A percentile compares a stretch with the other conserved stretches of the same genome.
phyloP scores from a whole-genome alignment of 73 alveolate genomes.

The Paramecium pentaurelia region DNA sequence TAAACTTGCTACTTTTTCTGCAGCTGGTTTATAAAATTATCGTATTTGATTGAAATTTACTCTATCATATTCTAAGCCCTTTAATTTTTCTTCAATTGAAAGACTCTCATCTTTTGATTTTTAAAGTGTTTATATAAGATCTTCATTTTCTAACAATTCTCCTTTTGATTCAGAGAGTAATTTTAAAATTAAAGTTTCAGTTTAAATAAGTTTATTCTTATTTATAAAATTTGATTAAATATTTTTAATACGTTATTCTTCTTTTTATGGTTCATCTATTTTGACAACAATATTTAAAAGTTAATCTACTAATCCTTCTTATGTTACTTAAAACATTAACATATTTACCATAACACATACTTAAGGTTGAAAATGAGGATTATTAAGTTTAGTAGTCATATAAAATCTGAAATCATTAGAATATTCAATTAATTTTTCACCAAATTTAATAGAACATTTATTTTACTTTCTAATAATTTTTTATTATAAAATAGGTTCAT shows the following conservation, averaged over 20 bases:
- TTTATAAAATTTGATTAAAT: conserved; percentile 63
- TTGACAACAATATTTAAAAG: conserved; percentile 61
- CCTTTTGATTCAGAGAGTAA: conserved; percentile 61
- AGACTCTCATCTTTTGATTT: conserved; percentile 74
- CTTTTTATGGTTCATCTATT: conserved; percentile 63
- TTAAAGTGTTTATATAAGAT: conserved; percentile 67
- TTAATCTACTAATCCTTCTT: conserved; percentile 92
- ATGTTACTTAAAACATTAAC: conserved; percentile 98
- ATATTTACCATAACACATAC: conserved; percentile 96
- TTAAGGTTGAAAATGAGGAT: conserved; percentile 99
- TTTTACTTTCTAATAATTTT: conserved; percentile 89
- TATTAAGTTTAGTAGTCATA: conserved; percentile 98
- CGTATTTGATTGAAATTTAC: conserved; percentile 65
- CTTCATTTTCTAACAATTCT: conserved; percentile 82
- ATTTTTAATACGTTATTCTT: conserved; percentile 67
- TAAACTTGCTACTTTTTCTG: conserved; percentile 76
- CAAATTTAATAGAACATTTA: conserved; percentile 71
- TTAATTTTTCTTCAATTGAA: conserved; percentile 69
- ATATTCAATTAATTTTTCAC: conserved; percentile 89
- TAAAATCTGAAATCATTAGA: conserved; percentile 89
- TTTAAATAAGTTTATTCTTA: conserved; percentile 35
- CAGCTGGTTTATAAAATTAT: conserved; percentile 67
- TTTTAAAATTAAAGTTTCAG: conserved; percentile 55
- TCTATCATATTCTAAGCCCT: conserved; percentile 62
- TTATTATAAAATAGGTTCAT: conserved; percentile 92